Conservation (phyloP, 345 rosid species). For the Corymbia maculata region DNA sequence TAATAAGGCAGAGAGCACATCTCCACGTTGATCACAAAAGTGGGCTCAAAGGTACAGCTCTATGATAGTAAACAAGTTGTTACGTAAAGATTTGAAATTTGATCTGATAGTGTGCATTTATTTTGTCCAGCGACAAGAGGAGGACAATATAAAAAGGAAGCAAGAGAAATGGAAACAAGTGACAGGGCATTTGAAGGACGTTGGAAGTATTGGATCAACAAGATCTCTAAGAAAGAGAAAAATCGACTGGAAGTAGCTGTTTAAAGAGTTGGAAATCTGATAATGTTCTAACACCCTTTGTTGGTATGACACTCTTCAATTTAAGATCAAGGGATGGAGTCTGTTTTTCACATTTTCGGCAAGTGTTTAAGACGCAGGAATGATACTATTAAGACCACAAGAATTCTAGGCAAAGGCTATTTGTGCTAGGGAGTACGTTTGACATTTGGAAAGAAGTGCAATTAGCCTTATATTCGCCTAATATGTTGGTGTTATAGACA, state of each 20-base stretch:
- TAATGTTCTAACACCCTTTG: neutral
- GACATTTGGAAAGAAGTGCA: neutral
- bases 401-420: neutral
- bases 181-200: neutral
- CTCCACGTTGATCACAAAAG: neutral
- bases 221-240: neutral
- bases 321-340: neutral
- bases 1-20: too few relatives aligned
- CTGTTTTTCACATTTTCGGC: neutral
- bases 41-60: neutral
- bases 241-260: neutral
- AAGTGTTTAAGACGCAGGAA: neutral
- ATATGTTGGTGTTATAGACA: neutral
- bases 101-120: too few relatives aligned
- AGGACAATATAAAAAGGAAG: neutral
- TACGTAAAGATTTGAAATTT: neutral
- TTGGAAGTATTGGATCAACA: neutral
- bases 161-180: neutral
- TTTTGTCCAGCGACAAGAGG: neutral
- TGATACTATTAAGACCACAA: neutral
- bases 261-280: neutral
- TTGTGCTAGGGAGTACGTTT: neutral
- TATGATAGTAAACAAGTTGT: accelerated
- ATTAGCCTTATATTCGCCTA: accelerated
- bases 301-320: neutral